phyloP scores from a whole-genome alignment of 2,329 filamentous ascomycete genomes.

The Sporothrix pseudoabietina region DNA sequence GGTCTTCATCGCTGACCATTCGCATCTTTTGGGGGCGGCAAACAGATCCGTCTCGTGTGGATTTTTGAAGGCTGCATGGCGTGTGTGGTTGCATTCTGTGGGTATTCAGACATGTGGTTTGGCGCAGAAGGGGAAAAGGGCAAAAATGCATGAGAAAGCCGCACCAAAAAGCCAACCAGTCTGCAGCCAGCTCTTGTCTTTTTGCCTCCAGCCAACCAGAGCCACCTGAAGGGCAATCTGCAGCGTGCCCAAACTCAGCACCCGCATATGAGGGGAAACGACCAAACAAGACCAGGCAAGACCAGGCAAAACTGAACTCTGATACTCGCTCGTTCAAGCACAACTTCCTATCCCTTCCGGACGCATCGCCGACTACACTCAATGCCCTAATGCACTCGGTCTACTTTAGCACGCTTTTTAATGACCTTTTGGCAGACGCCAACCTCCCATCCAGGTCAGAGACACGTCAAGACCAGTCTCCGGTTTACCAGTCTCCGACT shows the following conservation, averaged over 20 bases:
- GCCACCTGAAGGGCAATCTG: neutral
- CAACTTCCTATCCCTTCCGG: neutral
- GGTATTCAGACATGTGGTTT: neutral
- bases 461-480: neutral
- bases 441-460: neutral
- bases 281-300: neutral
- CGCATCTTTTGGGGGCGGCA: neutral
- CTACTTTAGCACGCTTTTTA: neutral
- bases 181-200: neutral
- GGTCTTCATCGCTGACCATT: neutral
- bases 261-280: constrained; percentile 15
- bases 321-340: neutral
- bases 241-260: constrained; percentile 21
- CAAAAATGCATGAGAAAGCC: neutral
- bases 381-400: neutral
- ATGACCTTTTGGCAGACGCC: neutral
- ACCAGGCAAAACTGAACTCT: neutral
- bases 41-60: neutral
- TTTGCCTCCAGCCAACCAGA: constrained; percentile 4
- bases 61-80: neutral
- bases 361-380: neutral
- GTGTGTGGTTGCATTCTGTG: constrained; percentile 17
- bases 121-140: neutral
- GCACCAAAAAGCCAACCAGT: neutral
- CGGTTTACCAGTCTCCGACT: too few relatives aligned